Evolutionary conservation across 1,139 yeast species (phyloP).

Genomic region (Hyphopichia buzzinii): DNA sequence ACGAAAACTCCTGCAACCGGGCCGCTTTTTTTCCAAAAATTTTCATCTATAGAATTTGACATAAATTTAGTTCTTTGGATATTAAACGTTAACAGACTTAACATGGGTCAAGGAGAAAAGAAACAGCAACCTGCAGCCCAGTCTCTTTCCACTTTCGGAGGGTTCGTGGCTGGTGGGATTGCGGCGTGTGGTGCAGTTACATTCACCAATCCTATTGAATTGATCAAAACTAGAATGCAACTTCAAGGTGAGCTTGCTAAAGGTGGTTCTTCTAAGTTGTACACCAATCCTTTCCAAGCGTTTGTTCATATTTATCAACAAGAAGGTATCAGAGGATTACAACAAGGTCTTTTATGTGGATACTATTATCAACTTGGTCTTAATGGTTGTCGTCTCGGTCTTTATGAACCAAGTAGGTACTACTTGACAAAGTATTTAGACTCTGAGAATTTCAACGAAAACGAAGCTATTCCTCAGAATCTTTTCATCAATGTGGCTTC

Average conservation of each 20-base stretch:
- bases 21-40: background rate
- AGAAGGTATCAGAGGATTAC: slow-evolving; percentile 87
- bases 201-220: slow-evolving; percentile 91
- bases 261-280: slow-evolving; percentile 49
- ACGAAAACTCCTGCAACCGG: background rate
- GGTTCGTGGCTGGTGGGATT: slow-evolving; percentile 87
- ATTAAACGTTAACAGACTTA: background rate
- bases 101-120: background rate
- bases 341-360: slow-evolving; percentile 81
- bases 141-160: slow-evolving; percentile 66
- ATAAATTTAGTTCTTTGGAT: too few species aligned
- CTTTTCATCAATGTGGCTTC: slow-evolving; percentile 69
- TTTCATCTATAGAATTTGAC: background rate
- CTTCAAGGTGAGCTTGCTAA: slow-evolving; percentile 85
- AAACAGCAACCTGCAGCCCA: slow-evolving; percentile 40
- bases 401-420: slow-evolving; percentile 84
- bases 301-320: slow-evolving; percentile 66
- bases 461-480: slow-evolving; percentile 52
- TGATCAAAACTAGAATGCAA: slow-evolving; percentile 94
- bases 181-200: slow-evolving; percentile 99
- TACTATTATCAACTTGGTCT: slow-evolving; percentile 85
- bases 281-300: slow-evolving; percentile 87
- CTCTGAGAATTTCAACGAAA: slow-evolving; percentile 46
- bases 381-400: slow-evolving; percentile 91
- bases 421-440: slow-evolving; percentile 53